Conservation (phyloP, 441 rosid genomes). For the Erodium chrysanthum region DNA sequence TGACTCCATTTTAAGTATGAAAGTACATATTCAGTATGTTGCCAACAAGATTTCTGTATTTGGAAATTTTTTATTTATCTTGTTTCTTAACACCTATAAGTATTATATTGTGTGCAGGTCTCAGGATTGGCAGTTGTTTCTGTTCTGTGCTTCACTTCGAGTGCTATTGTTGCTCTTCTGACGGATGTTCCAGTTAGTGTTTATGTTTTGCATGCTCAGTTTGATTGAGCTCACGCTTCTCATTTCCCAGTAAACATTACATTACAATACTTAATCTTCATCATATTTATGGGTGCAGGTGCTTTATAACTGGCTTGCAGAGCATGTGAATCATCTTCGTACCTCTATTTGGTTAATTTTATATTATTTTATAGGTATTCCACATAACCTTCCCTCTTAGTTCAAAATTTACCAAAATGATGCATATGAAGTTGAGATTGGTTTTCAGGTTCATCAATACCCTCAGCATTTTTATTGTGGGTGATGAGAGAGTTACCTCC, state of each 20-base stretch:
- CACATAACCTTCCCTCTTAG: constrained; percentile 8
- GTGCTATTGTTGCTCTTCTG: constrained; percentile 42
- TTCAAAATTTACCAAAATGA: background rate
- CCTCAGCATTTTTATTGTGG: constrained; percentile 57
- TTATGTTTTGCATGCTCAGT: background rate
- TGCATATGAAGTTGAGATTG: background rate
- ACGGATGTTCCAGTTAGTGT: constrained; percentile 47
- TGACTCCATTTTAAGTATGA: background rate
- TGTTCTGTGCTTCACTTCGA: constrained; percentile 46
- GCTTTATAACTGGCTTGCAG: constrained; percentile 38
- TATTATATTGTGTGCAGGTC: constrained; percentile 31
- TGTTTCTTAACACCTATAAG: background rate
- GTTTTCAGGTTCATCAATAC: constrained; percentile 48
- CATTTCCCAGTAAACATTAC: background rate
- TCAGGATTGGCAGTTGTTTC: constrained; percentile 56
- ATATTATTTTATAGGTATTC: constrained; percentile 50
- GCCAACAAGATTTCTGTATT: background rate
- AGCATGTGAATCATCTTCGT: constrained; percentile 24
- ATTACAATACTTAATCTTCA: background rate
- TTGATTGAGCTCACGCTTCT: constrained; percentile 1
- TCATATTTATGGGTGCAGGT: constrained; percentile 32
- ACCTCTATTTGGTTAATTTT: constrained; percentile 36
- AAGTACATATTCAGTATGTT: background rate
- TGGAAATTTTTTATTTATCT: background rate
- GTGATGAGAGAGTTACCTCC: constrained; percentile 57